These are phyloP conservation scores for Neopestalotiopsis clavispora DNA, from an alignment of 2,329 filamentous ascomycete species.

Conservation along the genomic window DNA sequence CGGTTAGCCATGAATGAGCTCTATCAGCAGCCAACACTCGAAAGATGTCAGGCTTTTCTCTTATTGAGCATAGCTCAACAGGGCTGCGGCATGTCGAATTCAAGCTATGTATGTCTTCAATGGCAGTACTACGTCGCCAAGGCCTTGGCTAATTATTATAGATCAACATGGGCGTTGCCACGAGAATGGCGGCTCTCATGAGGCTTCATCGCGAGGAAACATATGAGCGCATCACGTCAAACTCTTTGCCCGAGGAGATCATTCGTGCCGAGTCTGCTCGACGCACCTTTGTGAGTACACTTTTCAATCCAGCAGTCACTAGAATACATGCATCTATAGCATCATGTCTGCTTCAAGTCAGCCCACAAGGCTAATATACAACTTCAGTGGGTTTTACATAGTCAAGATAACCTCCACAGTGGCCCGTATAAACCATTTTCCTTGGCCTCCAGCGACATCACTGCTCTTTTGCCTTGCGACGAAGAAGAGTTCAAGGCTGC, in stretches of 20 bases:
- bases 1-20: slow-evolving; percentile 53
- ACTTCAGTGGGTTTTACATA: slow-evolving; percentile 62
- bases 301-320: neutral
- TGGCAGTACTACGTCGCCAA: neutral
- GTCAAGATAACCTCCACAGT: slow-evolving; percentile 62
- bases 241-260: slow-evolving; percentile 49
- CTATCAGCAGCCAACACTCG: slow-evolving; percentile 57
- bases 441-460: slow-evolving; percentile 58
- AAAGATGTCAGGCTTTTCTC: slow-evolving; percentile 64
- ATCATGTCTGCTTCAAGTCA: slow-evolving; percentile 4
- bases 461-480: slow-evolving; percentile 56
- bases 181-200: slow-evolving; percentile 61
- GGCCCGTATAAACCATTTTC: slow-evolving; percentile 56
- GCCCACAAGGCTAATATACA: slow-evolving; percentile 17
- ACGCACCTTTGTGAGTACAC: slow-evolving; percentile 54
- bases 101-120: slow-evolving; percentile 53
- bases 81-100: slow-evolving; percentile 57
- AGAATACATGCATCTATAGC: neutral
- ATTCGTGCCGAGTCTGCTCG: slow-evolving; percentile 60
- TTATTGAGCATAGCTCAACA: slow-evolving; percentile 64
- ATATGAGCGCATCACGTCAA: slow-evolving; percentile 45
- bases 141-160: slow-evolving; percentile 32
- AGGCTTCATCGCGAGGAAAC: slow-evolving; percentile 61
- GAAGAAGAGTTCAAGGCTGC: slow-evolving; percentile 57
- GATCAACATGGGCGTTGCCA: slow-evolving; percentile 62